Base-by-base conservation (phyloP, 2,329 filamentous ascomycete species). In the Sporothrix protearum region DNA sequence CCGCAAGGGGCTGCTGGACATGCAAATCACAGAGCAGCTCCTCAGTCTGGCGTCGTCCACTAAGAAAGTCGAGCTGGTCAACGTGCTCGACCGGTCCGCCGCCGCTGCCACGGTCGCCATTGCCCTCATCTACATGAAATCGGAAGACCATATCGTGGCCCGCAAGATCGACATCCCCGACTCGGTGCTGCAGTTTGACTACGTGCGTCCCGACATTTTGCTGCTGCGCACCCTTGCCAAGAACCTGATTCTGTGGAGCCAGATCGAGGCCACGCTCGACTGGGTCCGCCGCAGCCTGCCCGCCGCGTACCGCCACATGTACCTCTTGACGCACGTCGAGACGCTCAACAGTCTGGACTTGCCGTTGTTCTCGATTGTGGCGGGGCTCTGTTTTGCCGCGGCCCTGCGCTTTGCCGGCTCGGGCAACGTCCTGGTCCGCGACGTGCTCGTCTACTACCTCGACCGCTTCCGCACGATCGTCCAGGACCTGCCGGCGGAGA, bases 41-140 rank as follows among this genome's bases (percentile, higher is more conserved):
- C 85, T 99, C 63, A 87, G 91, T 0, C 87, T 97, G 68, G 95
- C 96, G 12, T 93, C 96, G 3, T 90, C 93, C 2, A 93, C 92
- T 1, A 97, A 97, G 81, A 93, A 94, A 73, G 93, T 98, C 14
- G 91, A 97, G 76, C 86, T 97, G 49, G 94, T 97, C 30, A 95
- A 99, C 77, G 89, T 98, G 10, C 86, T 98, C 2, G 96, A 99
- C 78, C 91, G 95, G 76, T 94, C 95, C 6, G 96, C 93, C 10
- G 92, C 96, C 1, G 96, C 92, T n/a, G 95, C 96, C 1, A 93
- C 96, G 8, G 88, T 98, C 76, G 95, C 96, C 0, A 86, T 97
- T 72, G 89, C 94, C 1, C 86, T 99, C 70, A 95, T 99, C 42
- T 99, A 95, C 80, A 96, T 99, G 93, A 98, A 98, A 81, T 96